phyloP scores from a whole-genome alignment of 2,329 filamentous ascomycete genomes.

The Talaromyces atroroseus region DNA sequence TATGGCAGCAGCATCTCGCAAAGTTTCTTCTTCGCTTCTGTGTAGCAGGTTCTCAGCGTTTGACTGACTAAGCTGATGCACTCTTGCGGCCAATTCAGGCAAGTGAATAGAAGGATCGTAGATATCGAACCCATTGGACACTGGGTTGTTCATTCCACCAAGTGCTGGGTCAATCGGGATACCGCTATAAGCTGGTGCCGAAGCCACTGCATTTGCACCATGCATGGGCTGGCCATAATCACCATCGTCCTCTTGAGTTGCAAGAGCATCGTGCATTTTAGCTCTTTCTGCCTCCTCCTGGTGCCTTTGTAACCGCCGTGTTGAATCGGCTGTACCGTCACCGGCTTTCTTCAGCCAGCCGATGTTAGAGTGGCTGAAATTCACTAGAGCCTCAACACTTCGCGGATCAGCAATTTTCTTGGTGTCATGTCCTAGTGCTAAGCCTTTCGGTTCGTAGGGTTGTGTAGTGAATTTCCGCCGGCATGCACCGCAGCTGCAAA shows the following conservation, averaged over 20 bases:
- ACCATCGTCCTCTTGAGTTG: conserved; percentile 41
- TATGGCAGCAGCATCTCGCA: conserved; percentile 29
- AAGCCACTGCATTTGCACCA: conserved; percentile 2
- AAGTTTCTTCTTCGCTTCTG: conserved; percentile 24
- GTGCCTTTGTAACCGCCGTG: conserved; percentile 42
- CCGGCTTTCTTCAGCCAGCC: conserved; percentile 65
- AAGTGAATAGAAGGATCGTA: conserved; percentile 12
- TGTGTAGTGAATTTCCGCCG: conserved; percentile 61
- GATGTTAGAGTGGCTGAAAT: conserved; percentile 85
- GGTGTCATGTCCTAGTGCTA: conserved; percentile 84
- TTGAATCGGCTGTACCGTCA: conserved; percentile 44
- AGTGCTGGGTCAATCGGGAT: conserved; percentile 43
- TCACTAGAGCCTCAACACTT: conserved; percentile 83
- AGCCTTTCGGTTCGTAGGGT: conserved; percentile 82
- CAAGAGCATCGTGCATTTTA: conserved; percentile 42
- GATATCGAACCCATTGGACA: not conserved
- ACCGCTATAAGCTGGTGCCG: conserved; percentile 18
- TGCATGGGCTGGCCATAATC: conserved; percentile 24
- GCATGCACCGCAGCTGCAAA: conserved; percentile 83
- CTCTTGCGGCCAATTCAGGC: conserved; percentile 5
- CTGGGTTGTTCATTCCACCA: conserved; percentile 12
- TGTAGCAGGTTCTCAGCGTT: conserved; percentile 19
- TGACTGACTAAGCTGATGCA: conserved; percentile 10
- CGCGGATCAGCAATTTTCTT: conserved; percentile 82
- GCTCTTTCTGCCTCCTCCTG: conserved; percentile 50